Percentiles rank a stretch among this genome's conserved stretches.
Evolutionary conservation across 2,329 filamentous ascomycete genomes (phyloP).

Genomic region (Macrophomina tecta): DNA sequence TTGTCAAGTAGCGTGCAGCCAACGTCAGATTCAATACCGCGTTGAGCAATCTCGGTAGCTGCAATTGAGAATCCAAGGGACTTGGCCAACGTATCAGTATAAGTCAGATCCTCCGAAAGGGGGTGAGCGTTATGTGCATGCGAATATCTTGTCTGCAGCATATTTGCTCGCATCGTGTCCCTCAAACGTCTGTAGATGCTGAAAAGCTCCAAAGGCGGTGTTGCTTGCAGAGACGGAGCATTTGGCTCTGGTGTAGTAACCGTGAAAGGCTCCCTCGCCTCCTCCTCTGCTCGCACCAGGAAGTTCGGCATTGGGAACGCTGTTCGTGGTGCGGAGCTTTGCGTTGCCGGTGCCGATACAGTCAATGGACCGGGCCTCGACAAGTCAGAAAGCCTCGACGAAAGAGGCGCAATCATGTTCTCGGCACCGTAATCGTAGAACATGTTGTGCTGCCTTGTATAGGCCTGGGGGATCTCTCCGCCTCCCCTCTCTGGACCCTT

Average conservation of each 20-base stretch:
- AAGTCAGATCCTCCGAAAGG: constrained; percentile 54
- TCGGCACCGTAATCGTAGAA: constrained; percentile 59
- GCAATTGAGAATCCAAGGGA: constrained; percentile 85
- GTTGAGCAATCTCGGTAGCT: constrained; percentile 87
- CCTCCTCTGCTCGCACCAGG: constrained; percentile 12
- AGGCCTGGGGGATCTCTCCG: constrained; percentile 35
- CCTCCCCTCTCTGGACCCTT: constrained; percentile 48
- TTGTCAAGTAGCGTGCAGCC: constrained; percentile 80
- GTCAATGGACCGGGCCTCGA: constrained; percentile 32
- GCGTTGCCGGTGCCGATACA: constrained; percentile 11
- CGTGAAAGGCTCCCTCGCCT: constrained; percentile 21
- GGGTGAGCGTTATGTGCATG: constrained; percentile 48
- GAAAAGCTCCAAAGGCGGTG: constrained; percentile 54
- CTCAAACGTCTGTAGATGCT: constrained; percentile 63
- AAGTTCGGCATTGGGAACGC: constrained; percentile 16
- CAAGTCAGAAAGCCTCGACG: constrained; percentile 47
- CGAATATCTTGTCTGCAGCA: constrained; percentile 54
- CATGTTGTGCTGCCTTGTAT: constrained; percentile 52
- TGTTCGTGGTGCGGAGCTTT: neutral
- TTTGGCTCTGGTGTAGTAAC: neutral
- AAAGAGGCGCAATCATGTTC: constrained; percentile 57
- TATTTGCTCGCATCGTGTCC: constrained; percentile 60
- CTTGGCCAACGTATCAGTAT: constrained; percentile 66
- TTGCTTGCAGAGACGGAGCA: constrained; percentile 4
- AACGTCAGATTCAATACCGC: constrained; percentile 74